phyloP scores from a whole-genome alignment of 768 basidiomycete genomes.

The Ramaria sp. region DNA sequence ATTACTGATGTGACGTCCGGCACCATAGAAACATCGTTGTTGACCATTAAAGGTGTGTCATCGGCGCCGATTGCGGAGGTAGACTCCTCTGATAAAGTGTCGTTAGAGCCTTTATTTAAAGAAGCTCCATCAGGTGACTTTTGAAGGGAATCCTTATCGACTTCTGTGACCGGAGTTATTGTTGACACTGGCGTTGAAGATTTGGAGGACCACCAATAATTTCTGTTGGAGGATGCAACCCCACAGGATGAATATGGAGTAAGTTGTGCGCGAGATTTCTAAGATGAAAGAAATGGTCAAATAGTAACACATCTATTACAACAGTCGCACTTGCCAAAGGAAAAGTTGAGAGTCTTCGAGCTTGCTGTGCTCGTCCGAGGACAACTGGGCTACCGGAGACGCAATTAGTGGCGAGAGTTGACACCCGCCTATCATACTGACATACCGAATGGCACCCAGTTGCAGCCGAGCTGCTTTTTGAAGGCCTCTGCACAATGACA shows the following conservation, averaged over 20 bases:
- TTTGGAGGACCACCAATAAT: slow-evolving; percentile 3
- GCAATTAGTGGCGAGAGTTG: background rate
- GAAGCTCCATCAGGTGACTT: background rate
- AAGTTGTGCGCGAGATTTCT: background rate
- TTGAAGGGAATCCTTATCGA: background rate
- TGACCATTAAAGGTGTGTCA: too few relatives aligned
- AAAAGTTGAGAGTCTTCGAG: background rate
- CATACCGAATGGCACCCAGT: background rate
- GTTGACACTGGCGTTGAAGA: background rate
- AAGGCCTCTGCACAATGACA: slow-evolving; percentile 1
- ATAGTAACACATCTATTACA: background rate
- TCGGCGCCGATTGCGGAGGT: background rate
- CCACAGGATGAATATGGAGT: background rate
- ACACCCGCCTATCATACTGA: background rate
- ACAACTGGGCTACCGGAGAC: background rate
- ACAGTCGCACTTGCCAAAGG: background rate
- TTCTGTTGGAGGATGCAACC: background rate
- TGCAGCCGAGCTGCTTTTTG: background rate
- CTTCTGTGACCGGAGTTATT: background rate
- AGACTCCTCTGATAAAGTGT: background rate
- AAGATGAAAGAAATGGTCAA: background rate
- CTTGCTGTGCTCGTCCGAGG: background rate
- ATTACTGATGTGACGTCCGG: background rate
- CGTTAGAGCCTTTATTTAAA: background rate
- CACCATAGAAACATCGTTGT: background rate